Base-by-base conservation (phyloP, 805 yeast species). In the Pichia californica region DNA sequence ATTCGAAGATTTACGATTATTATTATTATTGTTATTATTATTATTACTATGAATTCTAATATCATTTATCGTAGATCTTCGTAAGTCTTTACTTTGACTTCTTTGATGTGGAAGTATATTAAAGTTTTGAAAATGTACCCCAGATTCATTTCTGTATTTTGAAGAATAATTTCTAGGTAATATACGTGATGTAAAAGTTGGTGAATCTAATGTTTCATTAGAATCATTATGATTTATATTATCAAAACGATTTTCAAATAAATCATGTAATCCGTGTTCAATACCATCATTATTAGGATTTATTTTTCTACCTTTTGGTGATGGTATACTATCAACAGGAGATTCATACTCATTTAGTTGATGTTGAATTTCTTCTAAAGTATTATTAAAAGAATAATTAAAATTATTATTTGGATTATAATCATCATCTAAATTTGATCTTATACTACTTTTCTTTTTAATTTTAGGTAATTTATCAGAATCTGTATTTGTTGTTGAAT, bases 301-400 rank as follows among this genome's bases (percentile, higher is more conserved):
- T 8, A 15, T 16, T 13, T 41, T 21, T 14, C 7, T 26, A 21
- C 15, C 3, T 9, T 14, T 28, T 6, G 36, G 37, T n/a, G 34
- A 25, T 5, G 38, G 26, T 14, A 27, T 27, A 18, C 11, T 7
- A 5, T 26, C 39, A n/a, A 29, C 21, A 16, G 20, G 29, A 8
- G 40, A 37, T 14, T 36, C 40, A 30, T 39, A 39, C 7, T 44
- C 44, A 30, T 47, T 52, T 49, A 59, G 42, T 47, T 61, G 66
- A 41, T 58, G 52, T 36, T 59, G 63, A 20, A 61, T 60, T 41
- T 61, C 64, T 44, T 57, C 63, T 16, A 61, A 51, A 2, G 64
- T 61, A 41, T 61, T 61, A 38, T 53, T 58, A 36, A 59, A 37
- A 0, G 63, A 58, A 43, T 59, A 61, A 37, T 61, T 61, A 47